Conservation (phyloP, 2,329 filamentous ascomycete species). For the Colletotrichum theobromicola region DNA sequence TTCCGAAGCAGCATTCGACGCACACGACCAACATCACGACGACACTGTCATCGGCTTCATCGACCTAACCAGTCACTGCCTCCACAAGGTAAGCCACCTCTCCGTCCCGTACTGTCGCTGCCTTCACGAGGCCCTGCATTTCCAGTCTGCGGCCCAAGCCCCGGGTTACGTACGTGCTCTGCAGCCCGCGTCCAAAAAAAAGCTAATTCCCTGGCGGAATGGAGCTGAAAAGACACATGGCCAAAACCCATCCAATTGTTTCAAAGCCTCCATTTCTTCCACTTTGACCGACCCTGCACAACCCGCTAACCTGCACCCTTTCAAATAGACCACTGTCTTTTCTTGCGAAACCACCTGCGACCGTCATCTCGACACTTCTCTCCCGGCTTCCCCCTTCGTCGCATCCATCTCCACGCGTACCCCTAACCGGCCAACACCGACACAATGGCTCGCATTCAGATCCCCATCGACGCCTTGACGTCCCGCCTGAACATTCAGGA, state of each 20-base stretch:
- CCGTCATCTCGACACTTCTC: not conserved
- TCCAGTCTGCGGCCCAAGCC: not conserved
- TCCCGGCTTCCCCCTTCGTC: not conserved
- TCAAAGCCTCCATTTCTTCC: not conserved
- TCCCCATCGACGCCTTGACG: constrained; percentile 89
- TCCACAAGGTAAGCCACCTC: not conserved
- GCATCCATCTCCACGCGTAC: not conserved
- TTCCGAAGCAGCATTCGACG: not conserved
- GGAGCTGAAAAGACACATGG: constrained; percentile 22
- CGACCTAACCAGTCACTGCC: not conserved
- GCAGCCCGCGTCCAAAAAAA: constrained; percentile 10
- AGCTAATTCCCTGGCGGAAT: constrained; percentile 16
- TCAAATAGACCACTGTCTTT: constrained; percentile 11
- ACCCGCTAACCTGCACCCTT: not conserved
- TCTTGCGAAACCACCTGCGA: not conserved
- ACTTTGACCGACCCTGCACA: not conserved
- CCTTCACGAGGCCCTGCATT: not conserved
- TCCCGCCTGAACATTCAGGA: constrained; percentile 87
- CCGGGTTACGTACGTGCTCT: not conserved
- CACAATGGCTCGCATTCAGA: constrained; percentile 85
- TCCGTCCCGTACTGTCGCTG: not conserved
- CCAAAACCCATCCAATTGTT: constrained; percentile 16
- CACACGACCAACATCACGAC: not conserved
- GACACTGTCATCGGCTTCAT: not conserved
- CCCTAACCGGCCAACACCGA: not conserved